Base-by-base conservation (phyloP, 2,329 filamentous ascomycete genomes). In the Cordyceps cicadae region DNA sequence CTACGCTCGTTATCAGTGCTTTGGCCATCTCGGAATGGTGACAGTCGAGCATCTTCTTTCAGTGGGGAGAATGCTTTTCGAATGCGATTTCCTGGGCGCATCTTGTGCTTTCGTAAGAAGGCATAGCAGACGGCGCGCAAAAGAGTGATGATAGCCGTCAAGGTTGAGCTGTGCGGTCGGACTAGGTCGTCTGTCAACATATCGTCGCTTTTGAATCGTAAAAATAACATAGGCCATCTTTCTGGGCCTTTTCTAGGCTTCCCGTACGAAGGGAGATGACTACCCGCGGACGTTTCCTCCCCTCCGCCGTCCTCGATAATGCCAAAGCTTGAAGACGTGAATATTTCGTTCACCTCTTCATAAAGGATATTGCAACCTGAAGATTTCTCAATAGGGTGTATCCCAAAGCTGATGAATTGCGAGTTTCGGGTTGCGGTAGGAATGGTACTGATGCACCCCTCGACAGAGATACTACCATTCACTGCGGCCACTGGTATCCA, bases 221-320 rank as follows among this genome's bases (percentile, higher is more conserved):
- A 74, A 66, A 87, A 88, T 67, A 96, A 97, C 86, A 93, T 93
- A 0, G 93, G 92, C 86, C 90, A 94, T 55, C 85, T 82, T 67
- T 97, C 91, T 11, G 92, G 76, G 0, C 85, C 80, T 69, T 90
- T 93, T 49, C 78, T 80, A 14, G 74, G 72, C 67, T 78, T 84
- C 34, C 24, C 17, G 32, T 5, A 9, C 8, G 41, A 17, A 26
- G n/a, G 21, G 12, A 21, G 7, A 15, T 24, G 19, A 41, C 14
- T 4, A 5, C 41, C 17, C 9, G 26, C 11, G 9, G 17, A 19
- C 73, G 6, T 57, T 61, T 39, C 32, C 32, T 1, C 66, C 52
- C 70, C 72, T 17, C 78, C 75, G 4, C 70, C 67, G 1, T 81
- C 78, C 21, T 87, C 85, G 3, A 77, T 72, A 0, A 77, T 72